Conservation (phyloP, 306 rosid genomes). For the Canavalia gladiata region DNA sequence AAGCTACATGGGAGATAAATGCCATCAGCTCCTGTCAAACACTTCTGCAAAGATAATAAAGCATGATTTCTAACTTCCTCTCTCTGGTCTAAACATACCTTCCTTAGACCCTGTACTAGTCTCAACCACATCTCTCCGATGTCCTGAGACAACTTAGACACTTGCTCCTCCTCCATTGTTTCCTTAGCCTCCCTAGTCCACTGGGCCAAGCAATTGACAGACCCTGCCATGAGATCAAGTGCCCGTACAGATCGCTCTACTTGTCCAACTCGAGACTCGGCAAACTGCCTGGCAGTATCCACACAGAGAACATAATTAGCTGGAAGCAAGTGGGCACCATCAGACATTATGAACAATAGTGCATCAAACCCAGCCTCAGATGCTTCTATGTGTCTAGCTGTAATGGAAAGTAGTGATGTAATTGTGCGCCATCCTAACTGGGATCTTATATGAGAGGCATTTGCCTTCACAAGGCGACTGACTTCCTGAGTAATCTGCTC, state of each 20-base stretch:
- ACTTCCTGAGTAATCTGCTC: slow-evolving; percentile 99
- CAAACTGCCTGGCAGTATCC: slow-evolving; percentile 92
- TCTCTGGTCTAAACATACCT: slow-evolving; percentile 97
- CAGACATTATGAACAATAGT: slow-evolving; percentile 82
- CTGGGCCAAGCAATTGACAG: slow-evolving; percentile 77
- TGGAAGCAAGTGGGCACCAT: slow-evolving; percentile 88
- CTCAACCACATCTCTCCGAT: slow-evolving; percentile 98
- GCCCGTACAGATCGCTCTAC: slow-evolving; percentile 88
- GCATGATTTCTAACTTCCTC: slow-evolving; percentile 99
- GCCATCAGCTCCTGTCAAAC: slow-evolving; percentile 82
- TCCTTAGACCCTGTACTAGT: slow-evolving; percentile 88
- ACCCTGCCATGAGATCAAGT: slow-evolving; percentile 88
- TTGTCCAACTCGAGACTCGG: slow-evolving; percentile 97
- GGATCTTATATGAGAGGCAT: slow-evolving; percentile 96
- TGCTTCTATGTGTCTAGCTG: slow-evolving; percentile 94
- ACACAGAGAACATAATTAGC: slow-evolving; percentile 81
- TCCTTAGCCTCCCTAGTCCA: slow-evolving; percentile 85
- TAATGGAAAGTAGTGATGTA: slow-evolving; percentile 80
- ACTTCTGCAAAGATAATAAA: slow-evolving; percentile 77
- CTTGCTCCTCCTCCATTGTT: slow-evolving; percentile 75
- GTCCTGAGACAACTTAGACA: slow-evolving; percentile 74
- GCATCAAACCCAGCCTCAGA: slow-evolving; percentile 98
- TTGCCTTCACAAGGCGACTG: slow-evolving; percentile 92
- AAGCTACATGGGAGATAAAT: slow-evolving; percentile 64
- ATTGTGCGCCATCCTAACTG: slow-evolving; percentile 96